Evolutionary conservation across 495 filamentous ascomycete genomes (phyloP).

Genomic region (Neurospora hispaniola): DNA sequence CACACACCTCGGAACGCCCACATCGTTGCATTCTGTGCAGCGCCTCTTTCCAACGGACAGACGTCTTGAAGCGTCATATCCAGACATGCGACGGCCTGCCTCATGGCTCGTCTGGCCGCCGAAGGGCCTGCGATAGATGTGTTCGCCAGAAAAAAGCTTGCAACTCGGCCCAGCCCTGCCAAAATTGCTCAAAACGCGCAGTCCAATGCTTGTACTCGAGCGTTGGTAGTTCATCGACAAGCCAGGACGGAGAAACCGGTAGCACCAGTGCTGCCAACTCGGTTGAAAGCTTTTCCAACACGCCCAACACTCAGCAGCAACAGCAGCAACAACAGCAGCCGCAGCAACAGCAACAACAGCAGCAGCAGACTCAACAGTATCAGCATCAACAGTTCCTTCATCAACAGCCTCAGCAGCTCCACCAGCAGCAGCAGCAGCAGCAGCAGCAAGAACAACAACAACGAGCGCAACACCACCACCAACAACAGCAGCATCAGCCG

Average conservation of each 20-base stretch:
- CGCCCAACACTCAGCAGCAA: neutral
- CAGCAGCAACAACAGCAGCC: neutral
- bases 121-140: conserved; percentile 22
- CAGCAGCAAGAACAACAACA: neutral
- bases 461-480: neutral
- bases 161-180: conserved; percentile 20
- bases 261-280: neutral
- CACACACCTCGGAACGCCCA: conserved; percentile 19
- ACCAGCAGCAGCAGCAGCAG: neutral
- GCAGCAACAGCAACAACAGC: neutral
- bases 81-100: conserved; percentile 20
- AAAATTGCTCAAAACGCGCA: conserved; percentile 17
- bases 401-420: neutral
- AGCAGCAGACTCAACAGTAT: neutral
- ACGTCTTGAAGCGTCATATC: conserved; percentile 23
- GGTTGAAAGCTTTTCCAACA: neutral
- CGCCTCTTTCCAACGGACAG: conserved; percentile 22
- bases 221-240: neutral
- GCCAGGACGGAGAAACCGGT: neutral
- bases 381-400: neutral
- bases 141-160: conserved; percentile 25
- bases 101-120: conserved; percentile 10
- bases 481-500: neutral
- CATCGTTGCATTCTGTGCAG: conserved; percentile 21
- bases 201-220: conserved; percentile 17